Base-by-base conservation (phyloP, 345 rosid genomes). In the Leavenworthia alabamica region DNA sequence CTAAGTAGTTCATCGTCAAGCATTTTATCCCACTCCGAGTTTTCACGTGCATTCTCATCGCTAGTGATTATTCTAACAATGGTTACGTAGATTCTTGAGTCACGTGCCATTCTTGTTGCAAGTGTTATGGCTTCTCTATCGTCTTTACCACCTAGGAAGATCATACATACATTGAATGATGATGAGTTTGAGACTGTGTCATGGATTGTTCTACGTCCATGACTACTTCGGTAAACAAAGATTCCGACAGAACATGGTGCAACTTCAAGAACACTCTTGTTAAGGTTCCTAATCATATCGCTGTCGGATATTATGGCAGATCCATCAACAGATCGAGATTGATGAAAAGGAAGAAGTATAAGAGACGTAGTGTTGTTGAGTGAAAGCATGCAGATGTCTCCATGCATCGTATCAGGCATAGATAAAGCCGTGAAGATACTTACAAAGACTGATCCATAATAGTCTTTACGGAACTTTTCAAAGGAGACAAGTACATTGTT, bases 211-310 rank as follows among this genome's bases (percentile, higher is more conserved):
- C 26, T 50, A n/a, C 40, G 10, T 14, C 49, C 66, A 12, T 48
- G 3, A 4, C 60, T 71, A n/a, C 67, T 62, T 48, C 74, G 66
- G 15, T 75, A 72, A 0, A 82, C 44, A 14, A 71, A 71, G n/a
- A 82, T 77, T 9, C 83, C 94, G 0, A 84, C 78, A 5, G 90
- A 86, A 60, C 94, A 86, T 0, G 90, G 86, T 0, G 94, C 80
- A 6, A 44, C 48, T 16, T 77, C 72, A 0, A 83, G 82, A 35
- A 84, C 83, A 5, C 62, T 74, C 14, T 61, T 27, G 44, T 86
- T 86, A 3, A 83, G 68, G 29, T 57, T 16, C 66, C 75, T 23
- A 2, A 76, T 48, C 35, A 22, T 48, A 27, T 24, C 54, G 26
- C 64, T 68, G 8, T 82, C 83, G 1, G 82, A 63, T 47, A 64